phyloP scores from a whole-genome alignment of 805 yeast genomes.

The Millerozyma miso region DNA sequence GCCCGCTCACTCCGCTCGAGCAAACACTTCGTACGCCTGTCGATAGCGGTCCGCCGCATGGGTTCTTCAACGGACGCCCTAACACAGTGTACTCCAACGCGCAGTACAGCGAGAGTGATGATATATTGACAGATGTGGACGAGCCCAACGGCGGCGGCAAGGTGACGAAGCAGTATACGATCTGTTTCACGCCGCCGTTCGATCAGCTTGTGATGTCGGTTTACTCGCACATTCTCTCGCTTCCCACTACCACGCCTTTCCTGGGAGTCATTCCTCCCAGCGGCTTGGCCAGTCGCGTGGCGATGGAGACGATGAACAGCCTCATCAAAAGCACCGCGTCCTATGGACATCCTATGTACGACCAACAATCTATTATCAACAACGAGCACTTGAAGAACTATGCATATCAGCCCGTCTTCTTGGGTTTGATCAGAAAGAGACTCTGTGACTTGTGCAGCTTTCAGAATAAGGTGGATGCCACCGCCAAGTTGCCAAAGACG shows the following conservation, averaged over 20 bases:
- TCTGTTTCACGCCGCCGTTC: slow-evolving; percentile 31
- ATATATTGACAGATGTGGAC: slow-evolving; percentile 38
- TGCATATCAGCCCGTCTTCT: slow-evolving; percentile 33
- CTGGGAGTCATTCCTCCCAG: slow-evolving; percentile 41
- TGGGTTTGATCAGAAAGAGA: slow-evolving; percentile 39
- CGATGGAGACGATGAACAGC: slow-evolving; percentile 34
- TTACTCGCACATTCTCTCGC: slow-evolving; percentile 31
- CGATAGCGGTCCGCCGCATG: slow-evolving; percentile 14
- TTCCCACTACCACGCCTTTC: slow-evolving; percentile 45
- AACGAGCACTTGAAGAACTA: slow-evolving; percentile 28
- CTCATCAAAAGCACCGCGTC: slow-evolving; percentile 16
- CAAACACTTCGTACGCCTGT: slow-evolving; percentile 40
- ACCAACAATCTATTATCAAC: slow-evolving; percentile 29
- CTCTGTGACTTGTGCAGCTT: slow-evolving; percentile 35
- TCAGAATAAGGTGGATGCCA: slow-evolving; percentile 9
- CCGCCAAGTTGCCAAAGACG: slow-evolving; percentile 21
- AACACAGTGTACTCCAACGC: slow-evolving; percentile 26
- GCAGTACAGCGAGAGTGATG: slow-evolving; percentile 37
- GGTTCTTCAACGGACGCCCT: slow-evolving; percentile 3
- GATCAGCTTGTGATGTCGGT: slow-evolving; percentile 34
- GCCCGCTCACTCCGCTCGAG: slow-evolving; percentile 44
- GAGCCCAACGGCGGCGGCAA: slow-evolving; percentile 18
- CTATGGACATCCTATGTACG: slow-evolving; percentile 22
- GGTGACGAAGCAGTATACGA: slow-evolving; percentile 26
- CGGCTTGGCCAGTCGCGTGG: slow-evolving; percentile 42